A percentile compares a stretch with the other conserved stretches of the same genome.
These are phyloP conservation scores for Diaporthe helianthi DNA, from an alignment of 2,329 filamentous ascomycete species.

Conservation along the genomic window DNA sequence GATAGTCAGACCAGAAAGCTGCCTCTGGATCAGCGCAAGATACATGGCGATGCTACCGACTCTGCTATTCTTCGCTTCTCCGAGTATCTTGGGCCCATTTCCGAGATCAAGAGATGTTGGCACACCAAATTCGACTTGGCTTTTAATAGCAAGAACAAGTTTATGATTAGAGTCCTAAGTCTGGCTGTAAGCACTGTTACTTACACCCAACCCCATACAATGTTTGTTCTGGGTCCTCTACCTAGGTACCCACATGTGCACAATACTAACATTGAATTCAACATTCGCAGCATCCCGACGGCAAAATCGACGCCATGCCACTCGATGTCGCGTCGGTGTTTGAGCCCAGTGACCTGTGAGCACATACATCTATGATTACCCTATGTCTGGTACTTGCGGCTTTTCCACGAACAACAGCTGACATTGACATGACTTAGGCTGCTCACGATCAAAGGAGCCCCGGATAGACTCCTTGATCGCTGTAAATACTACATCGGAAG, in stretches of 20 bases:
- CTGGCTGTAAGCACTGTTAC: constrained; percentile 42
- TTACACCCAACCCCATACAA: neutral
- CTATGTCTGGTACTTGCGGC: neutral
- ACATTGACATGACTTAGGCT: constrained; percentile 46
- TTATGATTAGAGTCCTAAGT: constrained; percentile 72
- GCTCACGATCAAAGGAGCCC: constrained; percentile 80
- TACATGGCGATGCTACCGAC: constrained; percentile 80
- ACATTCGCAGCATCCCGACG: constrained; percentile 41
- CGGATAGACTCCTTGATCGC: constrained; percentile 73
- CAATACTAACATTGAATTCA: neutral
- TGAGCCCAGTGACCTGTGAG: constrained; percentile 47
- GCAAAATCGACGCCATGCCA: constrained; percentile 48
- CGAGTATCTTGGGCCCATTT: constrained; percentile 67
- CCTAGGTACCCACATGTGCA: neutral
- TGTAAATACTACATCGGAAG: constrained; percentile 64
- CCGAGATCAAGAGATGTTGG: constrained; percentile 68
- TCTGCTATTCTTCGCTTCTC: constrained; percentile 76
- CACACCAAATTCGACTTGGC: constrained; percentile 71
- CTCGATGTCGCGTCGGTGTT: constrained; percentile 45
- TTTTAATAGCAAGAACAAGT: constrained; percentile 87
- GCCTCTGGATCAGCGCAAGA: constrained; percentile 66
- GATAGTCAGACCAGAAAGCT: constrained; percentile 68
- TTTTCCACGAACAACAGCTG: neutral
- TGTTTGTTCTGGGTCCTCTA: too few species aligned
- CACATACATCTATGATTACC: too few species aligned